Percentiles rank a stretch among this genome's conserved stretches.
Conservation (phyloP, 306 rosid species). For the Trichosanthes cucumerina region DNA sequence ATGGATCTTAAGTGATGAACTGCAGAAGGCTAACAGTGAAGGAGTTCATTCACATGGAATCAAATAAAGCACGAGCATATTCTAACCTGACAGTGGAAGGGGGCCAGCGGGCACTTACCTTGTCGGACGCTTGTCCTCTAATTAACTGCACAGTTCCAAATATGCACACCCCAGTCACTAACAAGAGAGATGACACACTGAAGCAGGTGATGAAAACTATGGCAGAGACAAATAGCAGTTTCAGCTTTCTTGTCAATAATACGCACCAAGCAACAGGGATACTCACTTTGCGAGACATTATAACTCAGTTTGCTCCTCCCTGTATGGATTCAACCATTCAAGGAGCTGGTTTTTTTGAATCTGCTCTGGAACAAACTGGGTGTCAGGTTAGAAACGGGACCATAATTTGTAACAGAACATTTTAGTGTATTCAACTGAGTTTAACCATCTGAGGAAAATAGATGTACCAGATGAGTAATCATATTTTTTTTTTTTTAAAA, state of each 20-base stretch:
- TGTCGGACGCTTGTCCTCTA: conserved; percentile 21
- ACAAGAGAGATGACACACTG: conserved; percentile 41
- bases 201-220: conserved; percentile 40
- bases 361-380: conserved; percentile 63
- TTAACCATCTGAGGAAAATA: neutral
- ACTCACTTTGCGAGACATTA: conserved; percentile 34
- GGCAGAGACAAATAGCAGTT: conserved; percentile 27
- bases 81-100: conserved; percentile 12
- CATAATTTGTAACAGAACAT: conserved; percentile 26
- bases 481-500: too few species aligned
- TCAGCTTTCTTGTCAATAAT: conserved; percentile 41
- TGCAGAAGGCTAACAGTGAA: conserved; percentile 30
- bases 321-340: conserved; percentile 39
- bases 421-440: neutral
- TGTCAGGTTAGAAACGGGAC: conserved; percentile 38
- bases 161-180: conserved; percentile 40
- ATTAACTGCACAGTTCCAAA: conserved; percentile 21
- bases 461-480: neutral
- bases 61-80: conserved; percentile 5
- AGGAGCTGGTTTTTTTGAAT: conserved; percentile 58
- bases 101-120: conserved; percentile 17
- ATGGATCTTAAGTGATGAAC: neutral
- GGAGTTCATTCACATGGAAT: conserved; percentile 41
- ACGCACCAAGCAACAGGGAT: conserved; percentile 31
- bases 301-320: conserved; percentile 59